Evolutionary conservation across 1,139 yeast species (phyloP), one percentile per base, ranked within the genome.

Genomic region (Hanseniaspora gamundiae): DNA sequence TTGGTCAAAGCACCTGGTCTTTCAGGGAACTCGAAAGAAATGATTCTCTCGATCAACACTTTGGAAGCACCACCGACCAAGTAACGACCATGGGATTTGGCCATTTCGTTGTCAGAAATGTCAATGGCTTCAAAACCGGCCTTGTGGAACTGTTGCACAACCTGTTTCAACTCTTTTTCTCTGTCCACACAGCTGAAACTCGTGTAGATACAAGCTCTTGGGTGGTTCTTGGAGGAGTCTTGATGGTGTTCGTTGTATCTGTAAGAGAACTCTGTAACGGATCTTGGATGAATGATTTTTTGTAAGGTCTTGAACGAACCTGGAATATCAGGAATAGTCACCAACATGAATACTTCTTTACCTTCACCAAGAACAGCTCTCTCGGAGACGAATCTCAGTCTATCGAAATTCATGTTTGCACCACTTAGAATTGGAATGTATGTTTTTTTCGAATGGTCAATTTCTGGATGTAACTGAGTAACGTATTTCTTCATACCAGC

Each of bases 351-450:
- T 10, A 87, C 95, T 67, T 91, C 99, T 54, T 81, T 84, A 45
- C 97, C 98, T 63, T 91, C 97, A 67, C 98, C 99, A 24, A 91
- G 73, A 46, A 86, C 94, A 5, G 98, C 96, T 64, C 99, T 80
- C 66, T 91, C 99, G 48, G 95, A 79, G n/a, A 91, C 97, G 62
- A 91, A 91, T 59, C 99, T 74, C 53, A 91, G 70, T 56, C 99
- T 75, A 64, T 88, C 98, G 60, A 91, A 91, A 66, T 93, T 91
- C 95, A 91, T 88, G 65, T 91, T 91, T 31, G 99, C 99, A 48
- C 97, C 99, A 30, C 94, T 83, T 46, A 91, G 69, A 24, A 93
- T 73, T 8, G 96, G 93, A 26, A 85, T 84, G 56, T 86, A 88
- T 0, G 85, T 76, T 50, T 78, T 74, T 46, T 69, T 66, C n/a